Evolutionary conservation across 179 eudicot species (phyloP).

Genomic region (Beta macrorhiza): DNA sequence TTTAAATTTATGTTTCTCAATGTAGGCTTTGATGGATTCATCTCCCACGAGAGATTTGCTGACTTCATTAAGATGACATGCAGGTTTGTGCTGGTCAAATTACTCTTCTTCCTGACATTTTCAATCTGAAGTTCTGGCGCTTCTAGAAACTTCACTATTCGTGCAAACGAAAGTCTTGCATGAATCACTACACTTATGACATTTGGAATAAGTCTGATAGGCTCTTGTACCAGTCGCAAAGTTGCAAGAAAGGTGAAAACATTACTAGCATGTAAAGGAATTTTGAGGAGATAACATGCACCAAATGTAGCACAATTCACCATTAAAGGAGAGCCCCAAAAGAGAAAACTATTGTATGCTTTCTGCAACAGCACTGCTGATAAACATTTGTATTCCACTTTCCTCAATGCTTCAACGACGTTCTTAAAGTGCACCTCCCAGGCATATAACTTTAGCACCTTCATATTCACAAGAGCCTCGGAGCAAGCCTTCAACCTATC

Average conservation of each 20-base stretch:
- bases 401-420: neutral
- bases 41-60: constrained; percentile 6
- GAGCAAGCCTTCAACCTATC: constrained; percentile 7
- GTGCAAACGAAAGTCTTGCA: constrained; percentile 8
- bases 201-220: neutral
- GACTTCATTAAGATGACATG: constrained; percentile 5
- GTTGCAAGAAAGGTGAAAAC: constrained; percentile 12
- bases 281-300: neutral
- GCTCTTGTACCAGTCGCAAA: constrained; percentile 5
- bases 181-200: constrained; percentile 7
- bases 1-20: constrained; percentile 27
- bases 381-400: constrained; percentile 5
- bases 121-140: constrained; percentile 10
- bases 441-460: constrained; percentile 12
- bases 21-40: neutral
- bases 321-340: constrained; percentile 8
- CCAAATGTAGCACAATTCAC: constrained; percentile 14
- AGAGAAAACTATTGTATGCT: neutral
- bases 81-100: neutral
- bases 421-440: constrained; percentile 1
- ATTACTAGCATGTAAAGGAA: constrained; percentile 10
- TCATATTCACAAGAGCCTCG: constrained; percentile 16
- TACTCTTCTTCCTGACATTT: neutral
- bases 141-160: constrained; percentile 8
- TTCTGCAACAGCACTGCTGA: constrained; percentile 3